These are phyloP conservation scores for Claviceps humidiphila DNA, from an alignment of 2,329 filamentous ascomycete species.

Conservation along the genomic window DNA sequence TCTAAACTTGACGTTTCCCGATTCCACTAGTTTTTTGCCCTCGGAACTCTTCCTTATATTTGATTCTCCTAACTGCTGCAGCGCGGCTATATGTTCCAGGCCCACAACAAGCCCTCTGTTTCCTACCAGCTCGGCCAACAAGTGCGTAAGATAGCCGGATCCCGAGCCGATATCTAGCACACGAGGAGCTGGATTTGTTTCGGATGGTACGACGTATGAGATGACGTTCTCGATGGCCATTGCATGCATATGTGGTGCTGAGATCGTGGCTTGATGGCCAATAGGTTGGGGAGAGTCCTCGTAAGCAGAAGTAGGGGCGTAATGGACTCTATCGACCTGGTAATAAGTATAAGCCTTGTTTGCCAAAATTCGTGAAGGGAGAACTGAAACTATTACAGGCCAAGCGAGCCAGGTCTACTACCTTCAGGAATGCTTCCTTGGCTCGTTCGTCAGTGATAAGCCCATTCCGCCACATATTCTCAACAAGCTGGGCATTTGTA, in stretches of 20 bases:
- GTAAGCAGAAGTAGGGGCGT: slow-evolving; percentile 60
- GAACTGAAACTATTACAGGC: background rate
- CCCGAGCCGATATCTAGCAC: slow-evolving; percentile 65
- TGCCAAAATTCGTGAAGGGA: background rate
- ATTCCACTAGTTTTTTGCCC: slow-evolving; percentile 46
- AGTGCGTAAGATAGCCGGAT: slow-evolving; percentile 75
- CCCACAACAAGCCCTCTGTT: slow-evolving; percentile 45
- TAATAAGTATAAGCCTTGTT: background rate
- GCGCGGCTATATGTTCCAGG: slow-evolving; percentile 56
- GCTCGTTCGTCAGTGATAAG: slow-evolving; percentile 63
- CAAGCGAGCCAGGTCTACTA: background rate
- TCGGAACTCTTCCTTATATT: slow-evolving; percentile 54
- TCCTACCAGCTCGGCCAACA: slow-evolving; percentile 66
- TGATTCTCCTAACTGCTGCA: slow-evolving; percentile 46
- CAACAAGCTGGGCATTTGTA: slow-evolving; percentile 61
- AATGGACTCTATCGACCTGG: slow-evolving; percentile 80
- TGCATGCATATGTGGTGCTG: slow-evolving; percentile 49
- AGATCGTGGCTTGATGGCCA: slow-evolving; percentile 43
- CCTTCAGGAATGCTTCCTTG: slow-evolving; percentile 59
- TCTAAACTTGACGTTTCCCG: slow-evolving; percentile 56
- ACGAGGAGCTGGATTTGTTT: slow-evolving; percentile 26
- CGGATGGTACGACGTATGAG: slow-evolving; percentile 26
- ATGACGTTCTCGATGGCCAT: slow-evolving; percentile 37
- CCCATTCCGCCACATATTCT: slow-evolving; percentile 59
- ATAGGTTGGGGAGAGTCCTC: slow-evolving; percentile 42